Evolutionary conservation across 805 yeast genomes (phyloP).

Genomic region (Pichia rugopelliculosa): DNA sequence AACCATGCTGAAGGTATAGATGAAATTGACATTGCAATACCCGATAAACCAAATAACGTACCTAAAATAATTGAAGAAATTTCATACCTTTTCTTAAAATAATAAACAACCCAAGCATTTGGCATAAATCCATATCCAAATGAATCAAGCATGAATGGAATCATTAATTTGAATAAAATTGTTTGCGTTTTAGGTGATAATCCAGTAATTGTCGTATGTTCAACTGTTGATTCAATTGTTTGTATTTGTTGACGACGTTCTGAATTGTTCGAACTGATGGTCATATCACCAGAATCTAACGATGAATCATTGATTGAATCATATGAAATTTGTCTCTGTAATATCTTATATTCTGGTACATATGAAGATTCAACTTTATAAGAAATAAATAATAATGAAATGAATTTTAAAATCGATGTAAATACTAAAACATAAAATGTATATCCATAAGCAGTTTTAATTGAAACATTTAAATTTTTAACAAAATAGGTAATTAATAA

Average conservation of each 20-base stretch:
- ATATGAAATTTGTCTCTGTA: constrained; percentile 1
- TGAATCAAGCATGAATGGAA: constrained; percentile 76
- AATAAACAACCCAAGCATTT: constrained; percentile 80
- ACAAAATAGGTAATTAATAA: constrained; percentile 41
- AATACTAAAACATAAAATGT: constrained; percentile 51
- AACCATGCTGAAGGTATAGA: constrained; percentile 71
- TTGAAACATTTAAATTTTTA: constrained; percentile 25
- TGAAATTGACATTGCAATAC: constrained; percentile 55
- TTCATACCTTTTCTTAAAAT: constrained; percentile 52
- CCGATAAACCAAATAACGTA: constrained; percentile 55
- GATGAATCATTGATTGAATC: background rate
- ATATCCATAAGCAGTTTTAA: constrained; percentile 43
- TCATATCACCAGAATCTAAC: background rate
- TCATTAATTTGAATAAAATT: constrained; percentile 40
- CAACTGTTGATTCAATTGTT: constrained; percentile 16
- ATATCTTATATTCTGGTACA: constrained; percentile 19
- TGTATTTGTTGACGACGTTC: constrained; percentile 11
- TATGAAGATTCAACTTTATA: constrained; percentile 42
- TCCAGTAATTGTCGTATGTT: constrained; percentile 24
- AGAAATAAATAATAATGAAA: constrained; percentile 43
- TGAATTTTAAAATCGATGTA: constrained; percentile 46
- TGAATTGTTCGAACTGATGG: background rate
- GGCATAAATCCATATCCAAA: constrained; percentile 88
- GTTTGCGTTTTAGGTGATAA: constrained; percentile 37
- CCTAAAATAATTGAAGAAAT: constrained; percentile 58